These are phyloP conservation scores for Peronospora destructor DNA, from an alignment of 352 stramenopile genomes.

Conservation along the genomic window DNA sequence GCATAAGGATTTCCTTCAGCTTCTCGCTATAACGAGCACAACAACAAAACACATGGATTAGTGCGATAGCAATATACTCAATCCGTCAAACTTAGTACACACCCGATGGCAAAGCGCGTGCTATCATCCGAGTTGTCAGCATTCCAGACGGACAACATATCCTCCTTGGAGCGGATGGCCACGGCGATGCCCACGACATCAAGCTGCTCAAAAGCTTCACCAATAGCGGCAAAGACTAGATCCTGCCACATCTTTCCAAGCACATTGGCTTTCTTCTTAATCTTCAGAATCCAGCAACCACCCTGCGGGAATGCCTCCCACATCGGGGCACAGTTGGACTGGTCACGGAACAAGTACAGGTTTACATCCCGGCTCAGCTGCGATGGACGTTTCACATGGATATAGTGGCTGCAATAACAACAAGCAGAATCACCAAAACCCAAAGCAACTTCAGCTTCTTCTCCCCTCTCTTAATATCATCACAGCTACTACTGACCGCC, in stretches of 20 bases:
- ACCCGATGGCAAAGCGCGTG: constrained; percentile 79
- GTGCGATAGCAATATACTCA: background rate
- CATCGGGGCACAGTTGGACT: constrained; percentile 82
- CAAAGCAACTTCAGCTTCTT: background rate
- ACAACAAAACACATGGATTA: constrained; percentile 4
- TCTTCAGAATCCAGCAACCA: constrained; percentile 93
- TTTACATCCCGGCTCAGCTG: constrained; percentile 89
- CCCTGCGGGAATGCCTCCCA: constrained; percentile 90
- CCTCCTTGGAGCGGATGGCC: constrained; percentile 90
- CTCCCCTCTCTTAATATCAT: background rate
- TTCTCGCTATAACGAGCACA: constrained; percentile 61
- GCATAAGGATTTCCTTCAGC: constrained; percentile 91
- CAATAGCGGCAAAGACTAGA: constrained; percentile 88
- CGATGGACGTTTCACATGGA: constrained; percentile 90
- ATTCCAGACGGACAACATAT: constrained; percentile 93
- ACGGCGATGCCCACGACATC: constrained; percentile 91
- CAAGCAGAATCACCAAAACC: background rate
- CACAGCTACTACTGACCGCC: constrained; percentile 49
- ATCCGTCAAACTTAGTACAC: constrained; percentile 5
- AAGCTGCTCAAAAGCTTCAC: constrained; percentile 87
- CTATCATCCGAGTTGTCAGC: constrained; percentile 88
- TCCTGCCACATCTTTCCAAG: constrained; percentile 94
- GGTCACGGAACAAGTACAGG: constrained; percentile 90
- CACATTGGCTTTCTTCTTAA: constrained; percentile 91
- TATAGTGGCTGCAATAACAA: constrained; percentile 64